Evolutionary conservation across 2,329 filamentous ascomycete species (phyloP).

Genomic region (Colletotrichum sp.): DNA sequence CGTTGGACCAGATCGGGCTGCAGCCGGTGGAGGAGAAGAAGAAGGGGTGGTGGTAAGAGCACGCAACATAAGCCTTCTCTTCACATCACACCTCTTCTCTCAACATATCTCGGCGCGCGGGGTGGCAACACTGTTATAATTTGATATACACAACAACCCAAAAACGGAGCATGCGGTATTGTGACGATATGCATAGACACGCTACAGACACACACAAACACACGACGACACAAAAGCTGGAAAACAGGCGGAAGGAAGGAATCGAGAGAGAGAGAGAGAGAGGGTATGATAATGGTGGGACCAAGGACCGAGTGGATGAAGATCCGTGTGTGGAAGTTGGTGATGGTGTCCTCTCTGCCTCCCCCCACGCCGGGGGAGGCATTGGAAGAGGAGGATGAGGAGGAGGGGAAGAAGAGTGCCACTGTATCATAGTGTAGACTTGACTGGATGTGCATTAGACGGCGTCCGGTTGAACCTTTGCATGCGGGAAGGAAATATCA

Average conservation of each 20-base stretch:
- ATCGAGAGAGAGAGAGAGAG: neutral
- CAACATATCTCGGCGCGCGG: neutral
- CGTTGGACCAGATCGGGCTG: constrained; percentile 54
- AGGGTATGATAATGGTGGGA: neutral
- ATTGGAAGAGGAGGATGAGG: too few relatives aligned
- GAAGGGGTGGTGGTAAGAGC: constrained; percentile 50
- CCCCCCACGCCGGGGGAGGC: neutral
- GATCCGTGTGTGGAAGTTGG: neutral
- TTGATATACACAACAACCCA: neutral
- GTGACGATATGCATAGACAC: constrained; percentile 6
- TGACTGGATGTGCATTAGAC: constrained; percentile 46
- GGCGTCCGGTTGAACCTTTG: constrained; percentile 41
- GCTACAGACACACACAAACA: neutral
- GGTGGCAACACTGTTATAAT: constrained; percentile 2
- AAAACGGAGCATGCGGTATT: neutral
- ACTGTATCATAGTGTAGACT: constrained; percentile 50
- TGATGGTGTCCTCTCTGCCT: neutral
- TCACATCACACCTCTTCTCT: neutral
- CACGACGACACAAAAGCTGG: neutral
- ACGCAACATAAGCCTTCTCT: neutral
- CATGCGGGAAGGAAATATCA: constrained; percentile 12
- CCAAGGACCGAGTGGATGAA: neutral
- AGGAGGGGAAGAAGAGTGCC: constrained; percentile 6
- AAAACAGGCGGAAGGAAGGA: neutral
- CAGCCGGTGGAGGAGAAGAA: constrained; percentile 35